Base-by-base conservation (phyloP, 129 eudicot species). In the Tanacetum coccineum region DNA sequence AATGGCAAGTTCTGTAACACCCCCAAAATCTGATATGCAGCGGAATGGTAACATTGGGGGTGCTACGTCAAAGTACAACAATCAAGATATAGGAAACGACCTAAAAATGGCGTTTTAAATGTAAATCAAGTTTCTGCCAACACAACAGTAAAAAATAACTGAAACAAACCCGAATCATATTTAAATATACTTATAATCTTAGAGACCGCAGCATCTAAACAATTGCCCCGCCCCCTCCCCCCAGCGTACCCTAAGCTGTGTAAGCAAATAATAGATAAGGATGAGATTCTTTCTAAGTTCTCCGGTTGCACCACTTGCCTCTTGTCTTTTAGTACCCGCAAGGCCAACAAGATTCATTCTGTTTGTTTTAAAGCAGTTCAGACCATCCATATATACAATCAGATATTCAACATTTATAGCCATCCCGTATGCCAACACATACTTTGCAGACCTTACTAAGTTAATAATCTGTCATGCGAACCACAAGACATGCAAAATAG, bases 291-390 rank as follows among this genome's bases (percentile, higher is more conserved):
- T 93, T 93, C 82, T 88, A 79, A 52, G 96, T 50, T 86, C 96
- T 78, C 98, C 98, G 44, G 92, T 96, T 80, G 98, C 96, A 74
- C 96, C 98, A 21, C 96, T 93, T 69, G 80, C 81, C 81, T 93
- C 89, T 63, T 93, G 98, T 59, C 98, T 88, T 81, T 93, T 96
- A 19, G 98, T 86, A 47, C 98, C 98, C n/a, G 98, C 98, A 82
- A 93, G 96, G 71, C 88, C 98, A 70, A 93, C 98, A 70, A 93
- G 87, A 73, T 93, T 93, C 62, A 93, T 93, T 79, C 88, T 80
- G 70, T 96, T 93, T 49, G 85, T 84, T 77, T 93, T 93, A 53
- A 86, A 81, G 81, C 92, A 76, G 83, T 87, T 88, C 65, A 93
- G 76, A 49, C 98, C 98, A 82, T 84, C 95, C 26, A 72, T 8